Evolutionary conservation across 1,284 basidiomycete genomes (phyloP).

Genomic region (Rhodotorula sp.): DNA sequence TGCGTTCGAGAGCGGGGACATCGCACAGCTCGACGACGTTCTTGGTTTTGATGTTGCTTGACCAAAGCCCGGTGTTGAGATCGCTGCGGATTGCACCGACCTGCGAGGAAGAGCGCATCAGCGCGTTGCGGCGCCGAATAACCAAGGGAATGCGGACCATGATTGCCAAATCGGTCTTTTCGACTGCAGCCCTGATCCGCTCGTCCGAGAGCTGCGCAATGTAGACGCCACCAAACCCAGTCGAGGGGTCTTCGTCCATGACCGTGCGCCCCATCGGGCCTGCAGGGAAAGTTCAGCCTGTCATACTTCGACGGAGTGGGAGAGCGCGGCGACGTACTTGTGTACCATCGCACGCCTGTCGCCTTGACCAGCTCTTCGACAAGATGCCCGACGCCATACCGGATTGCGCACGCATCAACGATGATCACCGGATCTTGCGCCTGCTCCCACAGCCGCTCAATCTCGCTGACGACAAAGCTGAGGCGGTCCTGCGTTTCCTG

Average conservation of each 20-base stretch:
- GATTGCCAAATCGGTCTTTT: conserved; percentile 78
- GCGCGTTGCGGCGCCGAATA: no score
- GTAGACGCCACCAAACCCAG: conserved; percentile 77
- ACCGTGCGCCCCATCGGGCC: conserved; percentile 82
- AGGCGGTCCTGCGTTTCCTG: conserved; percentile 12
- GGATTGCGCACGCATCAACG: conserved; percentile 80
- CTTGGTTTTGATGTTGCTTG: conserved; percentile 13
- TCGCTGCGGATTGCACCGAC: conserved; percentile 79
- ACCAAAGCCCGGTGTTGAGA: conserved; percentile 73
- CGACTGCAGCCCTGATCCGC: conserved; percentile 71
- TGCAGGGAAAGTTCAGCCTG: not conserved
- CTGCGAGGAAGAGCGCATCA: no score
- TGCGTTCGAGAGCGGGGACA: conserved; percentile 15
- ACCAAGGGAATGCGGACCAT: no score
- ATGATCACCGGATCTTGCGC: conserved; percentile 74
- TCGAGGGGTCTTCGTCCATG: conserved; percentile 73
- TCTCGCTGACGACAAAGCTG: conserved; percentile 70
- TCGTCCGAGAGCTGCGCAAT: conserved; percentile 75
- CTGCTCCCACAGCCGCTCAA: conserved; percentile 64
- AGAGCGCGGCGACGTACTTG: conserved; percentile 36
- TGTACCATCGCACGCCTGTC: conserved; percentile 71
- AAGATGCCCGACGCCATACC: conserved; percentile 72
- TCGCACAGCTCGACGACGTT: conserved; percentile 57
- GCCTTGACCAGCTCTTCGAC: conserved; percentile 67
- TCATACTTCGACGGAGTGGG: not conserved